Percentiles rank a stretch among this genome's conserved stretches.
Evolutionary conservation across 2,329 filamentous ascomycete genomes (phyloP).

Genomic region (Penicillium griseofulvum): DNA sequence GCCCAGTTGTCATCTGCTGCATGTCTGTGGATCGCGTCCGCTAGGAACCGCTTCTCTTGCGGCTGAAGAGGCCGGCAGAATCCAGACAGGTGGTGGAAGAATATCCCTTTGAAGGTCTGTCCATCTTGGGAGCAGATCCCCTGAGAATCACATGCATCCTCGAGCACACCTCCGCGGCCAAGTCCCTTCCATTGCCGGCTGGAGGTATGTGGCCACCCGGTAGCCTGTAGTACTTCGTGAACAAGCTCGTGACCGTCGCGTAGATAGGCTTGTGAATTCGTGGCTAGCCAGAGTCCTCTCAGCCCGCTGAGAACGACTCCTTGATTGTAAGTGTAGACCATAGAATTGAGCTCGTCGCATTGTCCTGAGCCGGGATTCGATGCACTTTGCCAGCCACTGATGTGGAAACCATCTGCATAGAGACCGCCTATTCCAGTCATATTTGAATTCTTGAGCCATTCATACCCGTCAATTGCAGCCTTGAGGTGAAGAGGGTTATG

Average conservation of each 20-base stretch:
- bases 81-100: constrained; percentile 79
- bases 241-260: constrained; percentile 77
- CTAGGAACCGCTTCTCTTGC: constrained; percentile 47
- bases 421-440: constrained; percentile 77
- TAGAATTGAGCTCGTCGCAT: constrained; percentile 79
- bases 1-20: constrained; percentile 44
- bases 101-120: constrained; percentile 93
- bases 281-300: constrained; percentile 75
- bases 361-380: constrained; percentile 62
- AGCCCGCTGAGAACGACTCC: constrained; percentile 82
- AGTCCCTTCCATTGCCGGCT: constrained; percentile 66
- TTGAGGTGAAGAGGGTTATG: constrained; percentile 66
- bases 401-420: constrained; percentile 86
- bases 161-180: constrained; percentile 74
- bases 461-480: constrained; percentile 73
- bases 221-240: constrained; percentile 69
- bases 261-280: constrained; percentile 68
- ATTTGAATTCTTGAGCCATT: constrained; percentile 73
- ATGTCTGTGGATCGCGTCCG: constrained; percentile 23
- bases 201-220: constrained; percentile 62
- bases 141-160: constrained; percentile 76
- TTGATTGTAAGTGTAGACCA: constrained; percentile 96
- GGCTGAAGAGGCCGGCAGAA: constrained; percentile 70
- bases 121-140: constrained; percentile 76
- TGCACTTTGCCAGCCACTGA: constrained; percentile 61